Base-by-base conservation (phyloP, 2,329 filamentous ascomycete genomes). In the Tolypocladium tropicale region DNA sequence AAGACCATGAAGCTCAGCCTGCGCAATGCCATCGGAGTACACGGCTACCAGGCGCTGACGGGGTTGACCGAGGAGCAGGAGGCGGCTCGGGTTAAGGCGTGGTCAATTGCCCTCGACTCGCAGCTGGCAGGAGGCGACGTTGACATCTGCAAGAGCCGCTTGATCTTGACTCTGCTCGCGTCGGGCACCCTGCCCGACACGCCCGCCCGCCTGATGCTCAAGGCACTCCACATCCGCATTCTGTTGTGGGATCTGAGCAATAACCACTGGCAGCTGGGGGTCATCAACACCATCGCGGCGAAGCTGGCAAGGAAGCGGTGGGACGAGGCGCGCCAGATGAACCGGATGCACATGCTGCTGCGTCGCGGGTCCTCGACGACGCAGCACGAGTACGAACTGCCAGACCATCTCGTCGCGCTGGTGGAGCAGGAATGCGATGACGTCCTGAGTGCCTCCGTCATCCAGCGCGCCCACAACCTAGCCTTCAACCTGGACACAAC, bases 61-160 rank as follows among this genome's bases (percentile, higher is more conserved):
- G 90, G 90, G 0, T 82, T 88, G 52, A 93, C 87, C 2, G 84
- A 88, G 62, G 90, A 96, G 57, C 86, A 95, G 68, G 93, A 96
- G 69, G 83, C 81, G 53, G 92, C 90, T 7, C 83, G 93, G 32
- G 81, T 95, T 64, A 94, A 95, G 73, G 90, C 91, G 0, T 97
- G 93, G 93, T 82, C 87, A 36, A 96, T 96, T 65, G 92, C 92
- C 16, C 81, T 96, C 55, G 93, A 97, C 70, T 91, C 93, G 30
- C 93, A 96, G 69, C 79, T 97, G 23, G 90, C 90, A 11, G 93
- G 93, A 46, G 92, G 93, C 16, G 93, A 96, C 70, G 82, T 86
- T 10, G 89, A 95, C 68, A 88, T 96, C 63, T 95, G 88, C 76
- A 91, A 88, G 70, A 91, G 89, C 69, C 85, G 93, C 53, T 78